Evolutionary conservation across 2,329 filamentous ascomycete species (phyloP).

Genomic region (Sporothrix phasma): DNA sequence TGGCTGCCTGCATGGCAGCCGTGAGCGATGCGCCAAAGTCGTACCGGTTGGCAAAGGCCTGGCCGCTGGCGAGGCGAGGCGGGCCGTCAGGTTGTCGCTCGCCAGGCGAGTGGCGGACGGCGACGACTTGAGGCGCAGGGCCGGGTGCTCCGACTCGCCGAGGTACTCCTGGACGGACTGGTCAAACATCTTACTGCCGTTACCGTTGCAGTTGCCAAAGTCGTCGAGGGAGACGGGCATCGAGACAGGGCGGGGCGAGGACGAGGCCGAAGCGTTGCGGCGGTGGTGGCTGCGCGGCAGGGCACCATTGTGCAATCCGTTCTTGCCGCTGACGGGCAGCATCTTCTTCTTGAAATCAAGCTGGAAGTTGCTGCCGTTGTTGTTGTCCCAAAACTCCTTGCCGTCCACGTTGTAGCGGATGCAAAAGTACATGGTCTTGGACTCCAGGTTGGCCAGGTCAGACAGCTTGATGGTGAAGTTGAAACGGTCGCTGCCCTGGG

Average conservation of each 20-base stretch:
- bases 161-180: conserved; percentile 53
- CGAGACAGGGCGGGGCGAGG: conserved; percentile 41
- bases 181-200: conserved; percentile 35
- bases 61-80: conserved; percentile 47
- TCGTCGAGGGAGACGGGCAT: conserved; percentile 57
- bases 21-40: conserved; percentile 89
- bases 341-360: conserved; percentile 82
- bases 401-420: conserved; percentile 78
- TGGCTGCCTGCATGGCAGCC: conserved; percentile 68
- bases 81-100: conserved; percentile 47
- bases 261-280: conserved; percentile 32
- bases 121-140: conserved; percentile 60
- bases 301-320: conserved; percentile 25
- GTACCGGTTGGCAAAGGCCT: conserved; percentile 85
- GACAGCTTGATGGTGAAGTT: conserved; percentile 89
- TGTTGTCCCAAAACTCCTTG: conserved; percentile 93
- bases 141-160: conserved; percentile 45
- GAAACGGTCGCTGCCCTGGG: conserved; percentile 70
- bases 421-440: conserved; percentile 88
- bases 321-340: conserved; percentile 52
- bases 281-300: conserved; percentile 61
- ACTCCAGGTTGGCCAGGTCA: conserved; percentile 82
- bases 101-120: conserved; percentile 55
- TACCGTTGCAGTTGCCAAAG: conserved; percentile 52
- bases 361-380: conserved; percentile 77